These are phyloP conservation scores for Salvia miltiorrhiza DNA, from an alignment of 257 asterid species.

Conservation along the genomic window DNA sequence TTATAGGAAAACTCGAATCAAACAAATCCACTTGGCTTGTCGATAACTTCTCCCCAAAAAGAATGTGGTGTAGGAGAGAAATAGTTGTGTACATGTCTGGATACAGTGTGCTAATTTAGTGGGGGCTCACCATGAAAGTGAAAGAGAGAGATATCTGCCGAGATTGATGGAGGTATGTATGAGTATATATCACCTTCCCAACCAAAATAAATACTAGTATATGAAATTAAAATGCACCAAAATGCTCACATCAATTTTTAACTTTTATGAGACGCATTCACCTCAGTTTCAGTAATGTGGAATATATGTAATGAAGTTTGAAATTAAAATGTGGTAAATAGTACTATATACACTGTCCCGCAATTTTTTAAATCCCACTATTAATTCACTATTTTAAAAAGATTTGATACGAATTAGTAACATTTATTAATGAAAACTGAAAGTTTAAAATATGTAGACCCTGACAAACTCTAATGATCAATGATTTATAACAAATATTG, in stretches of 20 bases:
- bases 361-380: too few relatives aligned
- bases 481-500: too few relatives aligned
- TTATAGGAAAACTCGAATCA: neutral
- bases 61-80: neutral
- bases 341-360: neutral
- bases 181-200: conserved; percentile 18
- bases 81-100: conserved; percentile 1
- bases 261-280: neutral
- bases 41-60: neutral
- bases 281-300: neutral
- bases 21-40: conserved; percentile 2
- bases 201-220: neutral
- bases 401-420: too few relatives aligned
- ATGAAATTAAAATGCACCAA: neutral
- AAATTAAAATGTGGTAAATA: neutral
- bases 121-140: conserved; percentile 30
- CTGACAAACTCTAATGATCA: too few relatives aligned
- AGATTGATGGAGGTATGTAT: conserved; percentile 25
- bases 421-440: too few relatives aligned
- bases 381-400: too few relatives aligned
- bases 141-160: conserved; percentile 14
- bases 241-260: neutral
- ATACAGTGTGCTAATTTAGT: conserved; percentile 23
- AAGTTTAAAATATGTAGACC: too few relatives aligned
- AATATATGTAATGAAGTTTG: neutral